Conservation (phyloP, 768 basidiomycete species). For the Albatrellus ellisii region DNA sequence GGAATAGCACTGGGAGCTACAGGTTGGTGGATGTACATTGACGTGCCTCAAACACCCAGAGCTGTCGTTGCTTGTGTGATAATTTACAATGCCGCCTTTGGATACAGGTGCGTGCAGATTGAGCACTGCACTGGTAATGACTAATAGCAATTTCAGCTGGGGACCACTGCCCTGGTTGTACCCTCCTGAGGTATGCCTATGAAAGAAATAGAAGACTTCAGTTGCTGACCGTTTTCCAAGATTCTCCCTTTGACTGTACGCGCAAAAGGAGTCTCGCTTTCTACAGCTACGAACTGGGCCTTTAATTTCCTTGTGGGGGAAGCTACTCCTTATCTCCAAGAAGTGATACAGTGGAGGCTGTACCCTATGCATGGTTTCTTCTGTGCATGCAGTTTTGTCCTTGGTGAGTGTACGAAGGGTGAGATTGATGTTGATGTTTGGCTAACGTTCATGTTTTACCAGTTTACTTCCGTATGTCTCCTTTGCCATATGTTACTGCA, state of each 20-base stretch:
- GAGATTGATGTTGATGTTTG: no score
- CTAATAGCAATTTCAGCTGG: slow-evolving; percentile 35
- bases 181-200: slow-evolving; percentile 56
- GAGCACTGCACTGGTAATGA: neutral
- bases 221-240: slow-evolving; percentile 22
- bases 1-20: slow-evolving; percentile 64
- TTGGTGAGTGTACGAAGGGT: slow-evolving; percentile 43
- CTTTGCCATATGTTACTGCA: neutral
- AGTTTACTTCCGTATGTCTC: slow-evolving; percentile 61
- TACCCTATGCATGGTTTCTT: slow-evolving; percentile 97
- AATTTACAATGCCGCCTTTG: slow-evolving; percentile 88
- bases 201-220: neutral
- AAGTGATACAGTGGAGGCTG: slow-evolving; percentile 77
- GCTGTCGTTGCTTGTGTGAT: slow-evolving; percentile 86
- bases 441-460: slow-evolving; percentile 5
- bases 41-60: slow-evolving; percentile 71
- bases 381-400: slow-evolving; percentile 74
- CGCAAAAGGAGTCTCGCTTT: slow-evolving; percentile 92
- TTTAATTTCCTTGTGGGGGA: slow-evolving; percentile 89
- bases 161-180: slow-evolving; percentile 84
- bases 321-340: slow-evolving; percentile 77
- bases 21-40: slow-evolving; percentile 91
- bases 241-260: slow-evolving; percentile 85
- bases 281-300: slow-evolving; percentile 77
- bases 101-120: slow-evolving; percentile 45